These are phyloP conservation scores for Mytilinidion resinicola DNA, from an alignment of 495 filamentous ascomycete genomes.

Conservation along the genomic window DNA sequence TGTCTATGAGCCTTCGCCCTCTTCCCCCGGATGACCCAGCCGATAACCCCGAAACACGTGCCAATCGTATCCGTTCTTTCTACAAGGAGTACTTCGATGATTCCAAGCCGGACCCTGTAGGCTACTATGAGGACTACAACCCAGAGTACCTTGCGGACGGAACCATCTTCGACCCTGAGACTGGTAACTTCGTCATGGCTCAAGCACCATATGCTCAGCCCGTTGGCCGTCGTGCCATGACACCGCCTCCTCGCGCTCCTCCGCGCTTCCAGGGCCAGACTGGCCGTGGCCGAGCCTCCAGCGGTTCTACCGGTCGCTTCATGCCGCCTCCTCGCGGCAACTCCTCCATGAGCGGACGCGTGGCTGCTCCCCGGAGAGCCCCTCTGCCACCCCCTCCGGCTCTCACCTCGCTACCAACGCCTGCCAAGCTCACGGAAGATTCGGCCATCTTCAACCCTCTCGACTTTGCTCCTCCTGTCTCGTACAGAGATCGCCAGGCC, in stretches of 20 bases:
- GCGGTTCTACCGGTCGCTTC: slow-evolving; percentile 31
- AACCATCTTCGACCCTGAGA: slow-evolving; percentile 64
- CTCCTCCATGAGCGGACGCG: slow-evolving; percentile 36
- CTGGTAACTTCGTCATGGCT: slow-evolving; percentile 67
- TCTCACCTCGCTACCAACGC: slow-evolving; percentile 73
- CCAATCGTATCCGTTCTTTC: slow-evolving; percentile 94
- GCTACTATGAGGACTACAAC: slow-evolving; percentile 66
- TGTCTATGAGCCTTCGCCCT: slow-evolving; percentile 88
- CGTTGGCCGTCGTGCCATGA: slow-evolving; percentile 87
- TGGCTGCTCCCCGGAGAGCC: slow-evolving; percentile 50
- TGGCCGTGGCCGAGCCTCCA: slow-evolving; percentile 33
- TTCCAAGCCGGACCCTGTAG: slow-evolving; percentile 50
- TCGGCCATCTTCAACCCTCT: slow-evolving; percentile 62
- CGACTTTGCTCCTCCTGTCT: slow-evolving; percentile 80
- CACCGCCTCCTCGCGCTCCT: slow-evolving; percentile 76
- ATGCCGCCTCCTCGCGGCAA: slow-evolving; percentile 33
- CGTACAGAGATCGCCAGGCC: slow-evolving; percentile 57
- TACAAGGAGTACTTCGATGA: slow-evolving; percentile 99
- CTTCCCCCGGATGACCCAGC: slow-evolving; percentile 81
- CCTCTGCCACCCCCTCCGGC: slow-evolving; percentile 67
- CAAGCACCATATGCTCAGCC: slow-evolving; percentile 69
- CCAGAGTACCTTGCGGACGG: slow-evolving; percentile 56
- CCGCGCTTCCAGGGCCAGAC: slow-evolving; percentile 62
- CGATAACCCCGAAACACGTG: slow-evolving; percentile 85
- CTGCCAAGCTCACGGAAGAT: slow-evolving; percentile 80